Conservation (phyloP, 2,329 filamentous ascomycete genomes). For the Neonectria magnoliae region DNA sequence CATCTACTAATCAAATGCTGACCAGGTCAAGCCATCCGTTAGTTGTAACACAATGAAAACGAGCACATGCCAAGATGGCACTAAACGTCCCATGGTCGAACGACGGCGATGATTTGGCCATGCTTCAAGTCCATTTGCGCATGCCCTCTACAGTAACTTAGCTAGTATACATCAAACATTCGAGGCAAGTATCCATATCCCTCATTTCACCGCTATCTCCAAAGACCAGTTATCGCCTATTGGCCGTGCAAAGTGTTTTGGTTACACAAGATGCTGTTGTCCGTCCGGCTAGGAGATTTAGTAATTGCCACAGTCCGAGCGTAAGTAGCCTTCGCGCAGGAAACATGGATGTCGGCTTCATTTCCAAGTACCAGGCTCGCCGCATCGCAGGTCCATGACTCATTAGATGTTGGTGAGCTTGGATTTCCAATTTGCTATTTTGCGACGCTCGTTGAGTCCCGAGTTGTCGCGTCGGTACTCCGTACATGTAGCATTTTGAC, state of each 20-base stretch:
- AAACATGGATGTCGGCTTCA: neutral
- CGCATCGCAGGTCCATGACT: neutral
- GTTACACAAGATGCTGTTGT: too few relatives aligned
- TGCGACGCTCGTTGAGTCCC: neutral
- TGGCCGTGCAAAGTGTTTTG: too few relatives aligned
- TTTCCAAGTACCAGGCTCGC: neutral
- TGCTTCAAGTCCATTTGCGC: too few relatives aligned
- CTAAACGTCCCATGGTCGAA: too few relatives aligned
- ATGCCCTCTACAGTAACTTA: neutral
- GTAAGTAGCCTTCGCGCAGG: too few relatives aligned
- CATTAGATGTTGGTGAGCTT: neutral
- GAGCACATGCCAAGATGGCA: too few relatives aligned
- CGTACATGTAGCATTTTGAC: neutral
- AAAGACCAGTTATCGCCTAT: neutral
- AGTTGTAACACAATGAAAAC: too few relatives aligned
- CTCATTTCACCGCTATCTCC: neutral
- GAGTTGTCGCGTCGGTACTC: too few relatives aligned
- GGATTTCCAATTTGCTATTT: neutral
- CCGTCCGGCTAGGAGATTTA: too few relatives aligned
- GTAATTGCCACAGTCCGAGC: too few relatives aligned
- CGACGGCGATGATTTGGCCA: neutral
- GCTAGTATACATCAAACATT: neutral
- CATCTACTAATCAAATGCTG: too few relatives aligned
- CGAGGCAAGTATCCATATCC: neutral
- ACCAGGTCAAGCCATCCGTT: too few relatives aligned